Base-by-base conservation (phyloP, 768 basidiomycete species). In the Kwoniella dejecticola region DNA sequence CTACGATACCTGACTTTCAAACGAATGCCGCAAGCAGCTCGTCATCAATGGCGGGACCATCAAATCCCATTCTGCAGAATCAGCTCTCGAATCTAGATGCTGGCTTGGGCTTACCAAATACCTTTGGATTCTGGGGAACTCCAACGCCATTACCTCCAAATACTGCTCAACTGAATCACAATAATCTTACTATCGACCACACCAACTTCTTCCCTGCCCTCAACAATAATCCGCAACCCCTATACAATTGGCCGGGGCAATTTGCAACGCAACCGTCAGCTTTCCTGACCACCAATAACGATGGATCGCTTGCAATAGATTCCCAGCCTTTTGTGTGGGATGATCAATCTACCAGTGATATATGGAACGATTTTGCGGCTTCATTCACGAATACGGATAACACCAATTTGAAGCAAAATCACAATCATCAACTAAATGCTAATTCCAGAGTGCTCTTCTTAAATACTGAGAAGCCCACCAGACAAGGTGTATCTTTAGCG, bases 401-500 rank as follows among this genome's bases (percentile, higher is more conserved):
- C 29, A 19, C 36, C 7, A 52, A 27, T 27, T 8, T 24, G 10
- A 4, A 19, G 7, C 12, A 31, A 7, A 50, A 50, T 17, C 27
- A 33, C 30, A 36, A 15, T 13, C 58, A 60, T 53, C 58, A 60
- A 12, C 30, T 46, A 13, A 60, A 60, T 17, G 41, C 40, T 10
- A 60, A 60, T 40, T 65, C 64, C 17, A 41, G 64, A 26, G 48
- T 65, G 12, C 19, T 63, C 17, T 63, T 63, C 56, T 13, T 57
- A 2, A 56, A 55, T 13, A 30, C 42, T 3, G 61, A 66, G 17
- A 57, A 59, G 36, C 61, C 65, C 4, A 62, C 40, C 46, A 40
- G 65, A 33, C 55, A 63, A 47, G 65, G 65, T 23, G 65, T 66
- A 6, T 66, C 65, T 15, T 31, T 66, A 17, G 60, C 65, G 17